Evolutionary conservation across 179 eudicot species (phyloP).

Genomic region (Spergularia azorica): DNA sequence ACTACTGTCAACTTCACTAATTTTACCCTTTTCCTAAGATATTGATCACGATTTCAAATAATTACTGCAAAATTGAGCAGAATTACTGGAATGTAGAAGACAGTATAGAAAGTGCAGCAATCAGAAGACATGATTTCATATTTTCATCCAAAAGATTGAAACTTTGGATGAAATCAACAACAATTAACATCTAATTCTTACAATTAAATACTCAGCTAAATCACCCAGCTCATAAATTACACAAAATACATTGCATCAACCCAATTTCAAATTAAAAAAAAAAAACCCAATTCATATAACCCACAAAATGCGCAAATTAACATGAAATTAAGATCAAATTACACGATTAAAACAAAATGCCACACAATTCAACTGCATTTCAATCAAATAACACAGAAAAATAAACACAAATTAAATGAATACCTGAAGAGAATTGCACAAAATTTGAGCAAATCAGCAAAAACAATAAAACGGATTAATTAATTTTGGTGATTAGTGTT

Average conservation of each 20-base stretch:
- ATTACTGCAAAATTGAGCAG: neutral
- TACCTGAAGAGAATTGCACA: slow-evolving; percentile 3
- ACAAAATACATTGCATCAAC: slow-evolving; percentile 13
- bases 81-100: neutral
- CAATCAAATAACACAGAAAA: neutral
- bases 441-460: neutral
- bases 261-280: slow-evolving; percentile 25
- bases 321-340: slow-evolving; percentile 3
- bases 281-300: slow-evolving; percentile 6
- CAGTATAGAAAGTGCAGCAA: slow-evolving; percentile 14
- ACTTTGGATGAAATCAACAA: slow-evolving; percentile 12
- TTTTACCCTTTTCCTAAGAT: too few relatives aligned
- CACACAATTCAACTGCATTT: neutral
- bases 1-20: slow-evolving; percentile 9
- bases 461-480: neutral
- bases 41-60: slow-evolving; percentile 11
- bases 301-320: neutral
- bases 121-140: neutral
- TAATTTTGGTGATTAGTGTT: neutral
- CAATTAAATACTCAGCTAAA: slow-evolving; percentile 1
- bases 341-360: too few relatives aligned
- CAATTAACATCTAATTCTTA: neutral
- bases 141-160: slow-evolving; percentile 12
- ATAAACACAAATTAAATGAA: neutral
- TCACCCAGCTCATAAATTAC: slow-evolving; percentile 5